phyloP scores from a whole-genome alignment of 1,139 yeast genomes.

The Debaryomyces singareniensis region DNA sequence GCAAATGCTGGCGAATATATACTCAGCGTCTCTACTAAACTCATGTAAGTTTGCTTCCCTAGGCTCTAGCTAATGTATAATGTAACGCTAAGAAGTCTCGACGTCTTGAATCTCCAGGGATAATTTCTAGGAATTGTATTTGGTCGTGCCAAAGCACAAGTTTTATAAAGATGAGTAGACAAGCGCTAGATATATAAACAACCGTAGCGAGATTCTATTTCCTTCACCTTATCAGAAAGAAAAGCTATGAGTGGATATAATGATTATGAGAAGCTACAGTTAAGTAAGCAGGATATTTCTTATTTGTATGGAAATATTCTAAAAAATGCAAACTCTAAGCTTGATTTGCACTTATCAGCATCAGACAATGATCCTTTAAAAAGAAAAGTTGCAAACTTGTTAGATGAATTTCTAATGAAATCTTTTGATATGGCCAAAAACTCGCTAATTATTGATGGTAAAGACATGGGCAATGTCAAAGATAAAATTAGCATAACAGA shows the following conservation, averaged over 20 bases:
- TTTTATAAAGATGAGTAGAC: too few species aligned
- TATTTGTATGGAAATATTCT: conserved; percentile 40
- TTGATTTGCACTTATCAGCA: conserved; percentile 45
- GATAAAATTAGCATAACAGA: conserved; percentile 12
- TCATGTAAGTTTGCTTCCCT: too few species aligned
- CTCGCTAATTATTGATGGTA: conserved; percentile 47
- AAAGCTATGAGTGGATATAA: conserved; percentile 13
- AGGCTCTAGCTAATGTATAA: too few species aligned
- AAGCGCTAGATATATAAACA: too few species aligned
- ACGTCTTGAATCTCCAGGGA: too few species aligned
- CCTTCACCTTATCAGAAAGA: too few species aligned
- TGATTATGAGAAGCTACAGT: conserved; percentile 34
- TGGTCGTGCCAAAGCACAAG: too few species aligned
- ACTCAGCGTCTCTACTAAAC: conserved; percentile 27
- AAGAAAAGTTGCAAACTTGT: conserved; percentile 33
- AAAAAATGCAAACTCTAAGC: conserved; percentile 31
- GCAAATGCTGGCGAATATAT: conserved; percentile 84
- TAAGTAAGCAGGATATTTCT: conserved; percentile 45
- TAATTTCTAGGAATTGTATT: background rate
- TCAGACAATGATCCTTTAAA: conserved; percentile 40
- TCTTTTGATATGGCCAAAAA: conserved; percentile 48
- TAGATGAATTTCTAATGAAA: conserved; percentile 39
- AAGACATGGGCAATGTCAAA: conserved; percentile 16
- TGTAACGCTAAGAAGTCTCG: too few species aligned
- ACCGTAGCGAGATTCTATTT: too few species aligned